These are phyloP conservation scores for Fusarium sp. DNA, from an alignment of 2,329 filamentous ascomycete genomes.

Conservation along the genomic window DNA sequence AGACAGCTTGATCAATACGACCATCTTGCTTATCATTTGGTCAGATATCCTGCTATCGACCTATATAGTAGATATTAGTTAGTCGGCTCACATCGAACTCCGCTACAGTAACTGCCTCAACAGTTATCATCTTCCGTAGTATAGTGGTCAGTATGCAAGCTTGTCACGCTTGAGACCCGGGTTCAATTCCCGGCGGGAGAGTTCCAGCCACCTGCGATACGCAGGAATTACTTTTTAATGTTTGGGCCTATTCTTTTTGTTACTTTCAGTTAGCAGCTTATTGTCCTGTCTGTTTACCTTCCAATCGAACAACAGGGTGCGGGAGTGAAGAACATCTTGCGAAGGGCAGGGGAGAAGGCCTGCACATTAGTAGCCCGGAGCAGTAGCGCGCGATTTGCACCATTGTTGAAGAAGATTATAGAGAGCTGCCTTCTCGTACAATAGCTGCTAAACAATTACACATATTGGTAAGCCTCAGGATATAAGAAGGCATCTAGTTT, in stretches of 20 bases:
- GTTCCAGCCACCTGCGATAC: conserved; percentile 31
- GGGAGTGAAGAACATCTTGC: no score
- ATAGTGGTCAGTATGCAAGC: conserved; percentile 39
- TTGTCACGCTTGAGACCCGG: conserved; percentile 36
- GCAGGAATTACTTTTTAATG: background rate
- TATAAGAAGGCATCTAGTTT: no score
- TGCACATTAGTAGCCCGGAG: no score
- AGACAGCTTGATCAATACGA: no score
- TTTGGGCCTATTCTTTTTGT: background rate
- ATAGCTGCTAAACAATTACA: background rate
- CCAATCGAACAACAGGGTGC: background rate
- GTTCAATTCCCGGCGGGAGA: conserved; percentile 35
- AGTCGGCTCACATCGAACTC: no score
- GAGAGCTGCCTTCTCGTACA: background rate
- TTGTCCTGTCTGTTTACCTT: background rate
- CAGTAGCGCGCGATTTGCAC: no score
- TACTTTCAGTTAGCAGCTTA: background rate
- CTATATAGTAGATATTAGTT: no score
- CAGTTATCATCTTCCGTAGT: conserved; percentile 38
- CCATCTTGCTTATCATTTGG: no score
- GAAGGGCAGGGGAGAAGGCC: no score
- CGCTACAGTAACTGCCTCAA: no score
- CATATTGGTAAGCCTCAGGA: background rate
- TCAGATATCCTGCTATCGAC: no score
- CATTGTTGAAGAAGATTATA: background rate